phyloP scores from a whole-genome alignment of 108 stramenopile genomes.

The Asterionellopsis glacialis region DNA sequence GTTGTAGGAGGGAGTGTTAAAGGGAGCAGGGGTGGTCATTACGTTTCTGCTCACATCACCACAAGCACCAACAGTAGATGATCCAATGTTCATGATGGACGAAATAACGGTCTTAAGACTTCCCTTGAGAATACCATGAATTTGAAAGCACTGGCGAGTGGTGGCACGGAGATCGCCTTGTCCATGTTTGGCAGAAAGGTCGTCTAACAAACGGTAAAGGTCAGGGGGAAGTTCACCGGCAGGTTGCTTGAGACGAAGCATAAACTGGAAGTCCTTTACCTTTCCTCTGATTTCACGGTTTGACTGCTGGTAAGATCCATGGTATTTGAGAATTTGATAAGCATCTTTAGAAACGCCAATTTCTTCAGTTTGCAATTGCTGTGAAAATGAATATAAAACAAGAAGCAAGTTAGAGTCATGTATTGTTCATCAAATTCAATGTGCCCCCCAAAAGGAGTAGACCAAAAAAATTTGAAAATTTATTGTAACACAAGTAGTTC shows the following conservation, averaged over 20 bases:
- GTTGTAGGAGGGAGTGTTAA: slow-evolving; percentile 64
- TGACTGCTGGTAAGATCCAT: slow-evolving; percentile 97
- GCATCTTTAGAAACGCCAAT: slow-evolving; percentile 84
- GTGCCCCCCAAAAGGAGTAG: too few relatives aligned
- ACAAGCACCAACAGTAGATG: slow-evolving; percentile 95
- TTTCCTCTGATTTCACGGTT: slow-evolving; percentile 85
- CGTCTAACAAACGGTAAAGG: slow-evolving; percentile 89
- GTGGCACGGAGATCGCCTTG: slow-evolving; percentile 95
- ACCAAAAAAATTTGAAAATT: too few relatives aligned
- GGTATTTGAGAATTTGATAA: slow-evolving; percentile 94
- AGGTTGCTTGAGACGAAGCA: slow-evolving; percentile 97
- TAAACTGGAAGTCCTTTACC: slow-evolving; percentile 94
- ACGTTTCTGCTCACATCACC: slow-evolving; percentile 97
- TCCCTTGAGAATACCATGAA: slow-evolving; percentile 96
- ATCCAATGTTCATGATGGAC: slow-evolving; percentile 95
- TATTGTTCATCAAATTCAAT: not conserved
- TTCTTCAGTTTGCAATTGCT: slow-evolving; percentile 72
- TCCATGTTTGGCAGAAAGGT: slow-evolving; percentile 82
- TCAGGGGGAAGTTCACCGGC: slow-evolving; percentile 93
- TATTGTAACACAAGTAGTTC: too few relatives aligned
- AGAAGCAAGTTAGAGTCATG: slow-evolving; percentile 6
- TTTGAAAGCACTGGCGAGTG: slow-evolving; percentile 97
- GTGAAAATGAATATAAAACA: slow-evolving; percentile 3
- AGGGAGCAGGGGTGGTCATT: slow-evolving; percentile 93
- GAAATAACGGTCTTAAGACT: slow-evolving; percentile 93